These are phyloP conservation scores for Suillus brevipes DNA, from an alignment of 768 basidiomycete species.

Conservation along the genomic window DNA sequence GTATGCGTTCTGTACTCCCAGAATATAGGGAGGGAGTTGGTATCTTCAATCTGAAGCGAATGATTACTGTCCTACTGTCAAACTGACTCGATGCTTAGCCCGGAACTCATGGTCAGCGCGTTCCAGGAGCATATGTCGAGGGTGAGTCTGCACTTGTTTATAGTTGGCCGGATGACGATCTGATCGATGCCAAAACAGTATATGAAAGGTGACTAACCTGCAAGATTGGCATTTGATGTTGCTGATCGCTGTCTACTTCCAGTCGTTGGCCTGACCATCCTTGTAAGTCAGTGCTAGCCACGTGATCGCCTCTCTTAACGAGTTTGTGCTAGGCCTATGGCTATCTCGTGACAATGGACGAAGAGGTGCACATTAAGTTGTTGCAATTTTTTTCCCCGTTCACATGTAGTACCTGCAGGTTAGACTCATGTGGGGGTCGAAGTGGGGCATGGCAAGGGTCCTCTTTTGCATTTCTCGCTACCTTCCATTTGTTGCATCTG, in stretches of 20 bases:
- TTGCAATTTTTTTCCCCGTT: neutral
- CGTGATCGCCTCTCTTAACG: neutral
- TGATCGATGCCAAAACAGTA: neutral
- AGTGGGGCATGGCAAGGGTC: constrained; percentile 1
- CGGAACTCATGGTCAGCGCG: neutral
- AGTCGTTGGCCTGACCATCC: constrained; percentile 1
- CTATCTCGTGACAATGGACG: neutral
- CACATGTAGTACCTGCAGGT: constrained; percentile 2
- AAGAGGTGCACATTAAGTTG: neutral
- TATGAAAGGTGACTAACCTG: constrained; percentile 6
- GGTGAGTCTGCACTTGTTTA: constrained; percentile 1
- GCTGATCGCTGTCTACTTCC: neutral
- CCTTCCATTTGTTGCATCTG: constrained; percentile 5
- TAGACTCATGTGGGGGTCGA: constrained; percentile 5
- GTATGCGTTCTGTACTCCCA: too few species aligned
- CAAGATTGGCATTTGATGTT: neutral
- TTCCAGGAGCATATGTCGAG: constrained; percentile 2
- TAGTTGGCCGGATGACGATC: neutral
- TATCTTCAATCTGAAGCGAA: too few species aligned
- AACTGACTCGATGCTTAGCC: neutral
- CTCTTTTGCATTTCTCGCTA: constrained; percentile 9
- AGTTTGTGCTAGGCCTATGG: constrained; percentile 4
- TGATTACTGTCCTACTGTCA: too few species aligned
- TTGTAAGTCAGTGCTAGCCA: neutral
- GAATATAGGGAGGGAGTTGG: too few species aligned